phyloP scores from a whole-genome alignment of 108 stramenopile species.

The Nannochloropsis salina region DNA sequence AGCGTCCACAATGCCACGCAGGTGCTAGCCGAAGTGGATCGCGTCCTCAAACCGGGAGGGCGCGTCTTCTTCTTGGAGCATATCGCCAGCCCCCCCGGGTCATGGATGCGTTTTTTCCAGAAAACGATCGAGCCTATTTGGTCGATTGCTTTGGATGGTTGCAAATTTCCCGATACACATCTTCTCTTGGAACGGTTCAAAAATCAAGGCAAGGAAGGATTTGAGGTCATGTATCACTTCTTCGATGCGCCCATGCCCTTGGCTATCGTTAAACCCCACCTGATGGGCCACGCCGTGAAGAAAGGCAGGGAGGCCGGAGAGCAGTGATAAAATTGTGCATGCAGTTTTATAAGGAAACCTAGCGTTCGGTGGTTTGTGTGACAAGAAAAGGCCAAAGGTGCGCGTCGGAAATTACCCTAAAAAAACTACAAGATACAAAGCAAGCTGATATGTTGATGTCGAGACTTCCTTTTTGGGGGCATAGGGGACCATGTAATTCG shows the following conservation, averaged over 20 bases:
- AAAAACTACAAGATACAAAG: too few species aligned
- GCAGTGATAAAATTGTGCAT: neutral
- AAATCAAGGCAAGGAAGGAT: neutral
- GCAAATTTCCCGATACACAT: slow-evolving; percentile 47
- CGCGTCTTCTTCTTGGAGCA: slow-evolving; percentile 60
- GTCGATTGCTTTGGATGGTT: slow-evolving; percentile 56
- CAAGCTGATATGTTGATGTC: too few species aligned
- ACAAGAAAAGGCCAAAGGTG: too few species aligned
- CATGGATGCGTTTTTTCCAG: slow-evolving; percentile 37
- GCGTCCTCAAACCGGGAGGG: slow-evolving; percentile 62
- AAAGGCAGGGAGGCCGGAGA: neutral
- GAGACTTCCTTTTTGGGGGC: too few species aligned
- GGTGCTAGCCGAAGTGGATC: slow-evolving; percentile 57
- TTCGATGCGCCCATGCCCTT: slow-evolving; percentile 17
- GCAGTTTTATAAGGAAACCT: too few species aligned
- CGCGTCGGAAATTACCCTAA: too few species aligned
- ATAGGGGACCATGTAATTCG: too few species aligned
- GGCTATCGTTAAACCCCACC: slow-evolving; percentile 18
- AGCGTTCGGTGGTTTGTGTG: too few species aligned
- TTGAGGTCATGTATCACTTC: neutral
- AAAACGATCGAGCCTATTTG: slow-evolving; percentile 47
- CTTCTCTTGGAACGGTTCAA: neutral
- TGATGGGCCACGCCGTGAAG: slow-evolving; percentile 30
- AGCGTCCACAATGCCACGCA: slow-evolving; percentile 46
- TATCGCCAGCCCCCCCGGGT: slow-evolving; percentile 42